Conservation (phyloP, 106 monocot genomes). For the Dendrobium officinale region DNA sequence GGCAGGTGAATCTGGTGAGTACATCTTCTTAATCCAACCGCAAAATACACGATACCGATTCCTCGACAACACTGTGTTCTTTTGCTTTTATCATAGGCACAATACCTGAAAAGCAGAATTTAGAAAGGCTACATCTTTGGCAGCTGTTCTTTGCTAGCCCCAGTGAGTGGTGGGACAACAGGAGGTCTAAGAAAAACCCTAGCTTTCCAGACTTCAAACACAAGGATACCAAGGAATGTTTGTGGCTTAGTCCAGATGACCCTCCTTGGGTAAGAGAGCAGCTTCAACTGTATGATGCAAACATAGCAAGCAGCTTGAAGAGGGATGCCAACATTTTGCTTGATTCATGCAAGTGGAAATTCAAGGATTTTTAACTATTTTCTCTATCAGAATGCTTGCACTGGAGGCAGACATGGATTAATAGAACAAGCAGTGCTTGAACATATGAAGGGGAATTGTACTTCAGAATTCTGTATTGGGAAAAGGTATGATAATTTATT, state of each 20-base stretch:
- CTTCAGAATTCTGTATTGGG: too few species aligned
- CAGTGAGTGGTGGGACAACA: slow-evolving; percentile 83
- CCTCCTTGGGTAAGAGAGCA: slow-evolving; percentile 84
- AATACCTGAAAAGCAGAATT: slow-evolving; percentile 13
- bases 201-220: slow-evolving; percentile 62
- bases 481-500: too few species aligned
- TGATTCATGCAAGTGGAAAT: slow-evolving; percentile 17
- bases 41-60: too few species aligned
- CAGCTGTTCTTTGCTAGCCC: slow-evolving; percentile 81
- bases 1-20: not conserved
- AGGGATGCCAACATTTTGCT: not conserved
- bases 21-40: not conserved
- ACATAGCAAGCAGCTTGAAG: not conserved
- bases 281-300: slow-evolving; percentile 62
- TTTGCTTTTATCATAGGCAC: not conserved
- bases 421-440: too few species aligned
- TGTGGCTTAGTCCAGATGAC: slow-evolving; percentile 54
- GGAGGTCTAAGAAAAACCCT: slow-evolving; percentile 21
- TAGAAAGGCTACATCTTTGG: slow-evolving; percentile 49
- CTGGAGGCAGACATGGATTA: too few species aligned
- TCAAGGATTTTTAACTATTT: slow-evolving; percentile 16
- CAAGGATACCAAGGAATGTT: slow-evolving; percentile 56
- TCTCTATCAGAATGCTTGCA: too few species aligned
- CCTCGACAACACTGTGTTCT: not conserved
- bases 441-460: too few species aligned